Conservation (phyloP, 768 basidiomycete genomes). For the Tylopilus plumbeoviolaceoides region DNA sequence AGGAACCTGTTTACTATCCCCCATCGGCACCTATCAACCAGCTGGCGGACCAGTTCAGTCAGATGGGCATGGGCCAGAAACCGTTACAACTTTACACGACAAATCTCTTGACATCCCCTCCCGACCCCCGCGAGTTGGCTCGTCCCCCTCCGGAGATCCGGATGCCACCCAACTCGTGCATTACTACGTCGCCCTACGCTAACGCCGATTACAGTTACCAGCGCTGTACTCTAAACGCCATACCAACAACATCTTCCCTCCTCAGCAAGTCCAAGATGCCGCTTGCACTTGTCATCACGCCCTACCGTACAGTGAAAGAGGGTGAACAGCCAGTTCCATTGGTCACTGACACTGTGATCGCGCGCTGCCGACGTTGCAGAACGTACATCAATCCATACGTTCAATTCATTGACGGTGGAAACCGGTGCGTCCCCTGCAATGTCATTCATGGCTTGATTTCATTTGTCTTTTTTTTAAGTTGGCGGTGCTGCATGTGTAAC, state of each 20-base stretch:
- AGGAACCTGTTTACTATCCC: conserved; percentile 38
- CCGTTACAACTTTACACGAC: conserved; percentile 78
- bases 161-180: conserved; percentile 78
- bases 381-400: conserved; percentile 98
- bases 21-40: conserved; percentile 47
- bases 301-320: conserved; percentile 81
- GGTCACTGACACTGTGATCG: conserved; percentile 90
- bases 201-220: conserved; percentile 92
- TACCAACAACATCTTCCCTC: conserved; percentile 86
- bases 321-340: conserved; percentile 86
- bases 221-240: conserved; percentile 85
- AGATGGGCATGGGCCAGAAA: conserved; percentile 86
- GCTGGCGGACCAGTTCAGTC: conserved; percentile 79
- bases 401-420: conserved; percentile 96
- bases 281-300: conserved; percentile 83
- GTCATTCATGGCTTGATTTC: not conserved
- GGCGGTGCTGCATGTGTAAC: conserved; percentile 99
- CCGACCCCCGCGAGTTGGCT: conserved; percentile 82
- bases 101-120: conserved; percentile 89
- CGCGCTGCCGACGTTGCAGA: conserved; percentile 91
- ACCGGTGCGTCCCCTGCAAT: conserved; percentile 51
- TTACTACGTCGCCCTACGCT: conserved; percentile 72
- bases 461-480: conserved; percentile 41
- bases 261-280: conserved; percentile 89
- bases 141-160: conserved; percentile 85